Conservation (phyloP, 495 filamentous ascomycete species). For the Penicillium lividum region DNA sequence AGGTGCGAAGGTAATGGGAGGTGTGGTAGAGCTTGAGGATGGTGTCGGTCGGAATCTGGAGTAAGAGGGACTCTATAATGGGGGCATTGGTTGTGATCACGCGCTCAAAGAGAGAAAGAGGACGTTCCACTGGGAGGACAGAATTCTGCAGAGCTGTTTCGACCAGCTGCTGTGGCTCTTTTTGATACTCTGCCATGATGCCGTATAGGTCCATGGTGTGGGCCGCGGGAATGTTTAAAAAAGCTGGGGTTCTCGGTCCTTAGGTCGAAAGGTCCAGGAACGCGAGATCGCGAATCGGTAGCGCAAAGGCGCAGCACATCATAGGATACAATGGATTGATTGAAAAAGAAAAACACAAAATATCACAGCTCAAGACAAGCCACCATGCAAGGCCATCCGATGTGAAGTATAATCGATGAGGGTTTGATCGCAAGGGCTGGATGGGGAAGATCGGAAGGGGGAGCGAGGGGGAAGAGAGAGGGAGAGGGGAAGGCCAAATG, state of each 20-base stretch:
- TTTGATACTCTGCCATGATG: constrained; percentile 20
- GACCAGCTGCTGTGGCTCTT: constrained; percentile 24
- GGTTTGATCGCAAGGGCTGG: constrained; percentile 25
- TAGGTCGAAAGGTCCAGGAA: constrained; percentile 22
- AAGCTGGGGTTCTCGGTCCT: not conserved
- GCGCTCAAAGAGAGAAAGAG: constrained; percentile 51
- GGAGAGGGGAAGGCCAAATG: constrained; percentile 15
- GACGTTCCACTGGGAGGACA: constrained; percentile 29
- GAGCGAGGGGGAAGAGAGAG: constrained; percentile 17
- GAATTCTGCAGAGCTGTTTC: constrained; percentile 33
- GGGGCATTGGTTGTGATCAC: constrained; percentile 56
- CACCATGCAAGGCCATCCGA: constrained; percentile 39
- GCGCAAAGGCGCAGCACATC: constrained; percentile 38
- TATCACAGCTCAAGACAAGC: constrained; percentile 34
- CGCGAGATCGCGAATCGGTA: constrained; percentile 39
- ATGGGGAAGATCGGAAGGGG: constrained; percentile 21
- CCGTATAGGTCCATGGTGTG: constrained; percentile 10
- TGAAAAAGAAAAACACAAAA: constrained; percentile 17
- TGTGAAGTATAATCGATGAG: constrained; percentile 29
- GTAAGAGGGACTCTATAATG: constrained; percentile 57
- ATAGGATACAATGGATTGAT: constrained; percentile 31
- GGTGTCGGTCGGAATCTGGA: constrained; percentile 57
- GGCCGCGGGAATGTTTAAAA: not conserved
- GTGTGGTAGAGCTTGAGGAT: constrained; percentile 61
- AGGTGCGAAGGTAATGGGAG: constrained; percentile 53